phyloP scores from a whole-genome alignment of 1,139 yeast genomes.

The Taphrina wiesneri region DNA sequence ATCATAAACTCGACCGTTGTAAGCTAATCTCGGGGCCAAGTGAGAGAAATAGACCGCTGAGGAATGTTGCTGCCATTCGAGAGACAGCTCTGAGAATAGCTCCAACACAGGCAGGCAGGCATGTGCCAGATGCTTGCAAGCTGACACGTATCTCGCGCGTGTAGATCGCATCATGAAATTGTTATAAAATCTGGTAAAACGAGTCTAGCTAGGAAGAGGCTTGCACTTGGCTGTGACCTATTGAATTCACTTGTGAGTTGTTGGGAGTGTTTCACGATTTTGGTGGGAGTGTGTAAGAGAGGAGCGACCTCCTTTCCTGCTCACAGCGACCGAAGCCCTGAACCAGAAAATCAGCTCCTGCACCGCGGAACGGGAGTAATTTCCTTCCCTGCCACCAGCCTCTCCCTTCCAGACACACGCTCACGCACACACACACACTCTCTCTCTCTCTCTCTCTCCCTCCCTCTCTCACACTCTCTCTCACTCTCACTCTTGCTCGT shows the following conservation, averaged over 20 bases:
- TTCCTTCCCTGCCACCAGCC: not conserved
- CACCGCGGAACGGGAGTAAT: not conserved
- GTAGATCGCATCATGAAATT: no score
- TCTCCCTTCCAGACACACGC: not conserved
- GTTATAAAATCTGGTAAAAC: no score
- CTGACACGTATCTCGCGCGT: not conserved
- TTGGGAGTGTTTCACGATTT: no score
- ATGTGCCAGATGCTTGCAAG: not conserved
- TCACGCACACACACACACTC: not conserved
- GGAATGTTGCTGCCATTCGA: no score
- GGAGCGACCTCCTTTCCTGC: no score
- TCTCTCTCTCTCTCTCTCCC: conserved; percentile 2
- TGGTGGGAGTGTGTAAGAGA: no score
- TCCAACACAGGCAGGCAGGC: not conserved
- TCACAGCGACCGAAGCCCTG: no score
- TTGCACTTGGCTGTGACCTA: no score
- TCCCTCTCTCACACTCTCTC: not conserved
- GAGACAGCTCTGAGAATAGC: not conserved
- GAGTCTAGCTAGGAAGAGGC: no score
- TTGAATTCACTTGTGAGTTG: no score
- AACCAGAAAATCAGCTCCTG: no score
- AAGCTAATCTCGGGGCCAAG: no score
- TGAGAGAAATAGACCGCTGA: not conserved
- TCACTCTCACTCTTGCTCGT: not conserved
- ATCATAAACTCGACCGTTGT: not conserved